Conservation (phyloP, 2,329 filamentous ascomycete species). For the Botrytis elliptica region DNA sequence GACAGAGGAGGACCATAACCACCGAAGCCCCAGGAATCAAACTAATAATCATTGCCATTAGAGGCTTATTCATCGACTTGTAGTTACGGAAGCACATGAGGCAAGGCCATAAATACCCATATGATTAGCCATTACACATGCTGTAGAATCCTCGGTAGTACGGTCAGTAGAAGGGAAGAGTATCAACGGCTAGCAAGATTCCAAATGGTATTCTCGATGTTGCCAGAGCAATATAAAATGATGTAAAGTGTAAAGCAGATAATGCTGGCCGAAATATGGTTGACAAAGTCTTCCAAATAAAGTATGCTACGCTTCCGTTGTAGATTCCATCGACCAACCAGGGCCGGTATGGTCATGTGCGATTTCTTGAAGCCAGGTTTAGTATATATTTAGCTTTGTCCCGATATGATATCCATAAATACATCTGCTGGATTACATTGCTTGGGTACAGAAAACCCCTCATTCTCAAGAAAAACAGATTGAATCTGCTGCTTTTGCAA, state of each 20-base stretch:
- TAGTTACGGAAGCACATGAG: background rate
- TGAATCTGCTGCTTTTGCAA: background rate
- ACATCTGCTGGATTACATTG: background rate
- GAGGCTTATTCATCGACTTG: background rate
- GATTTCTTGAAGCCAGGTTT: background rate
- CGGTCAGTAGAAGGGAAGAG: background rate
- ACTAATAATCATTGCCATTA: background rate
- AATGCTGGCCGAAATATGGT: too few species aligned
- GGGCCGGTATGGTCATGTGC: background rate
- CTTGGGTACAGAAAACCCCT: background rate
- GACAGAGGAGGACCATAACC: background rate
- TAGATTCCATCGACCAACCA: background rate
- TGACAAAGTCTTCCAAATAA: too few species aligned
- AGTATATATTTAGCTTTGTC: background rate
- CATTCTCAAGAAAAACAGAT: background rate
- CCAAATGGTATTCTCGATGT: too few species aligned
- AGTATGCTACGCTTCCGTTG: background rate
- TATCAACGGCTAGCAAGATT: background rate
- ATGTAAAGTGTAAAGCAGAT: too few species aligned
- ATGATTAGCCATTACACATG: background rate
- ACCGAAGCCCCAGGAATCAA: background rate
- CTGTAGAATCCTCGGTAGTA: background rate
- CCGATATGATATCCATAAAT: background rate
- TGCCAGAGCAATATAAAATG: too few species aligned
- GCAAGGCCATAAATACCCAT: background rate